Evolutionary conservation across 345 rosid genomes (phyloP), one percentile per base, ranked within the genome.

Genomic region (Citrus inodora): DNA sequence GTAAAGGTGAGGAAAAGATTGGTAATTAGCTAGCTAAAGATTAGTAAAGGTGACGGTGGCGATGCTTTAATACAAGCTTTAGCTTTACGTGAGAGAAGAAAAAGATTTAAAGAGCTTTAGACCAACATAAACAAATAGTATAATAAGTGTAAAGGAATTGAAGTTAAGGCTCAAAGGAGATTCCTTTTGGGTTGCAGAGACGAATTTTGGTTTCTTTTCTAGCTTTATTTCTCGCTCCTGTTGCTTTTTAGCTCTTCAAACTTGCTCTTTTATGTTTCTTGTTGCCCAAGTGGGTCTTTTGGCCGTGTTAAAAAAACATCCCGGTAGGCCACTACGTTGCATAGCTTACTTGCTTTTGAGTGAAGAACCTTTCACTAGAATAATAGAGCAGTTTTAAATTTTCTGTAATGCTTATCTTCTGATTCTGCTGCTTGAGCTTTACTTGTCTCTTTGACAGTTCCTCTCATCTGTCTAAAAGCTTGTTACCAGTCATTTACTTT

Each of bases 41-140:
- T 66, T 72, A 79, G 80, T 70, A 81, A 81, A 81, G 85, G 75
- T 79, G 80, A 78, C 68, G 85, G 84, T 73, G 80, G 67, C 76
- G 85, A 53, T 73, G 82, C 83, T 83, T 85, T 85, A 70, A 17
- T 60, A 58, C 71, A 80, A 58, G 80, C 86, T 87, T 82, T 66
- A 65, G 53, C 88, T 88, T 85, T 87, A 83, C 91, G 82, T 83
- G 78, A 64, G 28, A 68, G 83, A 55, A 77, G 78, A 73, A 77
- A 81, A 71, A 35, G 46, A 68, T 71, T 63, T 63, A 62, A 48
- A 51, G 46, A 79, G 37, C 8, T 24, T 46, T 10, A 65, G 61
- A 80, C 78, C 71, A 69, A 32, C 48, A 35, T 70, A 58, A 62
- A 16, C 67, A 80, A 79, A 63, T 53, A 1, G 32, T 48, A 73